Evolutionary conservation across 805 yeast genomes (phyloP), one percentile per base, ranked within the genome.

Genomic region (Cyberlindnera lachancei): DNA sequence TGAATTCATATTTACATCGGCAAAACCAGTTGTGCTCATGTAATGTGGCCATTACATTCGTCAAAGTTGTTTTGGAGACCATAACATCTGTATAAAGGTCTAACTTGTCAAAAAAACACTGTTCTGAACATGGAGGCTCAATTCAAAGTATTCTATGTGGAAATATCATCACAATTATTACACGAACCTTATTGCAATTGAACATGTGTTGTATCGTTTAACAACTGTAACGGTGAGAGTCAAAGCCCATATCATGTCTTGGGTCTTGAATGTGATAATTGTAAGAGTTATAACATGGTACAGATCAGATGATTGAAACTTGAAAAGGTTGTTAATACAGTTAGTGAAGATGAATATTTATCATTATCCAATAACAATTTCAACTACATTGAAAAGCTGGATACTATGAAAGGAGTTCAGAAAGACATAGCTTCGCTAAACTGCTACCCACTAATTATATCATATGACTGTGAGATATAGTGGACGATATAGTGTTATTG

Each of bases 11-110:
- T 88, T 88, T 54, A 81, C 86, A 12, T 79, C 92, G 4, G 75
- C 81, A 6, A 69, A 66, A 51, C 79, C 86, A 9, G 94, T 87
- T 26, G 94, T 86, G 15, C 86, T 88, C 54, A 86, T 88, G 95
- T 64, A 70, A 30, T 88, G 97, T 59, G 96, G 96, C 3, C 97
- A 88, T 58, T 84, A 95, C 23, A 88, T 88, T 37, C 97, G 90
- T 59, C 85, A 86, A 53, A 50, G 55, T 18, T 88, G 97, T 55
- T 87, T 76, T 54, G 79, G 79, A 40, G 90, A 84, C 42, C 77
- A 81, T 53, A 76, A 44, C 86, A 82, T 52, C 75, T 83, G 12
- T 88, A 86, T 64, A 84, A 85, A 53, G 90, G 97, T 55, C 97
- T 96, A 2, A 69, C 84, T 3, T 88, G 97, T 52, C 79, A 84